Evolutionary conservation across 1,284 basidiomycete species (phyloP), one percentile per base, ranked within the genome.

Genomic region (Papiliotrema laurentii): DNA sequence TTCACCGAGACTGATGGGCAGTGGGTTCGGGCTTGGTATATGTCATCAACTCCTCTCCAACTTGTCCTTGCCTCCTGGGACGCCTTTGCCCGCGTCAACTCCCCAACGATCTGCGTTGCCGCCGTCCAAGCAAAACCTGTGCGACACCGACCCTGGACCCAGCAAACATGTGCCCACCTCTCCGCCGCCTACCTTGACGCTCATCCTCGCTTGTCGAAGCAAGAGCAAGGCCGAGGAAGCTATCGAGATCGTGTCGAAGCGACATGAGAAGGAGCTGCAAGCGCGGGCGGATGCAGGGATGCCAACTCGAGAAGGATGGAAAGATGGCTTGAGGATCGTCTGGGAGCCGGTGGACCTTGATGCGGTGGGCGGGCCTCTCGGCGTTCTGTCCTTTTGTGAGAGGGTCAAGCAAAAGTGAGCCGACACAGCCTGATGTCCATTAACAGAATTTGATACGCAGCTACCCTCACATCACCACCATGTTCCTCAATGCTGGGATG

Each of bases 171-270:
- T 49, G 43, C 49, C 45, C 36, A 55, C 45, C 22, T 33, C 50
- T 45, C 63, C 56, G 59, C 75, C 49, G 78, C 78, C 60, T 70
- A 81, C 45, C 77, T 63, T 89, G 28, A 91, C 87, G 0, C 76
- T 94, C 34, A 81, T 94, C 55, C 79, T 94, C 75, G 90, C 88
- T 0, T 93, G 89, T 67, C 80, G 89, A 44, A 86, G 78, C 49
- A 73, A 74, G 43, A 72, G 78, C 47, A 81, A 84, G 24, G 90
- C 86, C 0, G 78, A 83, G 43, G 76, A 64, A 21, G 87, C 89
- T 5, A 77, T 79, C 24, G 62, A 69, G 22, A 75, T 80, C 36
- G 75, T 92, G 4, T 74, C 81, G 24, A 43, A 61, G 2, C 70
- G 79, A 21, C 84, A 89, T 62, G 60, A 74, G 5, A 76, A 81